Evolutionary conservation across 2,329 filamentous ascomycete species (phyloP).

Genomic region (Colletotrichum trifolii): DNA sequence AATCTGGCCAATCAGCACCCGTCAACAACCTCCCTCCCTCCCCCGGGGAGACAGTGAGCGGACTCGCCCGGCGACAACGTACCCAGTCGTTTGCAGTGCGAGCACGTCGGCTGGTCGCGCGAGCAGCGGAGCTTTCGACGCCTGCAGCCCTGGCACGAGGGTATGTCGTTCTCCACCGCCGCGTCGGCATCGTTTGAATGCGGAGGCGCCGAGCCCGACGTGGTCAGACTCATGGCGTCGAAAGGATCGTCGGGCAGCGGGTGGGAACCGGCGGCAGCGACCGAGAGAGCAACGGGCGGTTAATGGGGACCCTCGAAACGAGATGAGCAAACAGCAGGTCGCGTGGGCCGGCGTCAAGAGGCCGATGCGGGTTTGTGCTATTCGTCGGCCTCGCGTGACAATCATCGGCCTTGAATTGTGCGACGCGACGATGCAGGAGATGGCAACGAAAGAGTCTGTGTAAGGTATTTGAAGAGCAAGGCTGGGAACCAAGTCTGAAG

Average conservation of each 20-base stretch:
- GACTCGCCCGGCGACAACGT: not conserved
- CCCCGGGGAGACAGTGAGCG: not conserved
- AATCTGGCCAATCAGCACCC: conserved; percentile 34
- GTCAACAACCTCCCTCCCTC: too few relatives aligned
- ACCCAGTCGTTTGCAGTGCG: conserved; percentile 46
- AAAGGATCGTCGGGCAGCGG: conserved; percentile 23
- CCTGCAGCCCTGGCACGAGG: conserved; percentile 48
- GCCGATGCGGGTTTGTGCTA: conserved; percentile 2
- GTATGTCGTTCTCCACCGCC: conserved; percentile 36
- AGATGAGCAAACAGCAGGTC: not conserved
- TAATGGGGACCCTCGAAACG: not conserved
- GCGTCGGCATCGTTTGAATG: conserved; percentile 7
- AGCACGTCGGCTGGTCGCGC: conserved; percentile 47
- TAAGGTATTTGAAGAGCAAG: conserved; percentile 14
- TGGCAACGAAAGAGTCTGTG: conserved; percentile 18
- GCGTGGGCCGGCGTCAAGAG: not conserved
- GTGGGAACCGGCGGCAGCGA: conserved; percentile 3
- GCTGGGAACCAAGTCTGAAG: conserved; percentile 14
- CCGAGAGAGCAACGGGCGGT: not conserved
- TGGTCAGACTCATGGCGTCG: conserved; percentile 24
- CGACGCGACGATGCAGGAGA: conserved; percentile 32
- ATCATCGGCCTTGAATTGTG: conserved; percentile 37
- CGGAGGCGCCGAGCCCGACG: conserved; percentile 4
- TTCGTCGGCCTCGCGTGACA: conserved; percentile 31
- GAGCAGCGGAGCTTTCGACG: conserved; percentile 49